Evolutionary conservation across 805 yeast genomes (phyloP), one percentile per base, ranked within the genome.

Genomic region (Candida ortonii): DNA sequence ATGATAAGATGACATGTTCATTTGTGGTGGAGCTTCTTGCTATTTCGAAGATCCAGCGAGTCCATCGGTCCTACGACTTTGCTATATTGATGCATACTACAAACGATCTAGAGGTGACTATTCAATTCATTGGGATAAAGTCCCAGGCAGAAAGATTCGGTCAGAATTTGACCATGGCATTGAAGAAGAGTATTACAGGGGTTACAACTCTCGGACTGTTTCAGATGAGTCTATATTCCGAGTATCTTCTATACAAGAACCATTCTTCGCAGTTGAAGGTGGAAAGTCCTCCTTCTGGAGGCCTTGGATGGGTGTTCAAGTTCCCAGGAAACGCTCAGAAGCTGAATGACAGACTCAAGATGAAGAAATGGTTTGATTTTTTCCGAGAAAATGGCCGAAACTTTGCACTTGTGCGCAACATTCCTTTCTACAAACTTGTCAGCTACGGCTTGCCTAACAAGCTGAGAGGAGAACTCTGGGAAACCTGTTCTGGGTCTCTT

Each of bases 401-500:
- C 51, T 63, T 93, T 33, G 78, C 94, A 1, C 49, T 90, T 13
- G 70, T 85, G 1, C 73, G 78, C 30, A 85, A 83, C 36, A 85
- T 79, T 23, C 76, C 79, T 53, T 94, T 87, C 53, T 84, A 80
- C 57, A 84, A 84, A 52, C 71, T 93, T 32, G 73, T 93, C 7
- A 70, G 97, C 32, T 93, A 89, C 11, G 97, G 98, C 0, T 69
- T 93, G 16, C 97, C 97, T n/a, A 90, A 90, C 54, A 71, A 94
- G 39, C 66, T 93, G 34, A 72, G 99, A 46, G 98, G 98, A 23
- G 99, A 93, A 53, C 67, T 93, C 10, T 93, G 99, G 99, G 98
- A 93, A 57, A 63, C 86, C 34, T 76, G 87, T 33, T 77, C 86
- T 27, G 99, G 98, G 3, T 80, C 95, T 0, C 78, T 88, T 68